phyloP scores from a whole-genome alignment of 2,329 filamentous ascomycete genomes.

The Hypoxylon sp. region DNA sequence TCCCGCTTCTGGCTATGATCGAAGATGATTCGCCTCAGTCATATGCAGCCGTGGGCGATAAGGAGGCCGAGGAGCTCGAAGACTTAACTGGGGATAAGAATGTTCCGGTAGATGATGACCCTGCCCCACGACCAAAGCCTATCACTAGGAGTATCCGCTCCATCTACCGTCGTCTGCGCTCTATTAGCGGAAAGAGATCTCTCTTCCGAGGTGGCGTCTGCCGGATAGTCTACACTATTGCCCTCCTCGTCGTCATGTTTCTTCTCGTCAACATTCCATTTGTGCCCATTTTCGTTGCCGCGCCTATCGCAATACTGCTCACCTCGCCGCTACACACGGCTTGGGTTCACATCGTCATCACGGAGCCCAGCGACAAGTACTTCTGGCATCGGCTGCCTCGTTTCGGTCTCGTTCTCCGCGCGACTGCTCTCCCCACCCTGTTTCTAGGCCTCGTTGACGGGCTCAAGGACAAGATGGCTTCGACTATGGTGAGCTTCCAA shows the following conservation, averaged over 20 bases:
- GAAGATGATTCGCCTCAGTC: conserved; percentile 67
- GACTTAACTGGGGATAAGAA: conserved; percentile 48
- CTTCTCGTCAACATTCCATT: conserved; percentile 59
- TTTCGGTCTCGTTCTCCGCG: conserved; percentile 72
- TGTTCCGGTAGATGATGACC: conserved; percentile 50
- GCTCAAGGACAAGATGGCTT: conserved; percentile 58
- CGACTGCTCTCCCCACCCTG: conserved; percentile 76
- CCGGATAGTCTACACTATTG: conserved; percentile 56
- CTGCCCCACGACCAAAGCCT: conserved; percentile 52
- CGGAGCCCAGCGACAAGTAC: conserved; percentile 70
- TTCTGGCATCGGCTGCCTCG: conserved; percentile 78
- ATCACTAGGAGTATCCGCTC: conserved; percentile 65
- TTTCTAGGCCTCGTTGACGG: conserved; percentile 70
- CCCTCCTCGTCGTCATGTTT: conserved; percentile 45
- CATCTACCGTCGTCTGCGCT: conserved; percentile 67
- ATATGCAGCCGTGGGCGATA: conserved; percentile 63
- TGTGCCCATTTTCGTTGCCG: conserved; percentile 62
- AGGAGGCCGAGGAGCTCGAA: conserved; percentile 27
- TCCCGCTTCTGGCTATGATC: conserved; percentile 66
- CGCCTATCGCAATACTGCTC: conserved; percentile 70
- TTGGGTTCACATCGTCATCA: conserved; percentile 88
- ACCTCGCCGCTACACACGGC: conserved; percentile 77
- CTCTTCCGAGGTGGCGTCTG: conserved; percentile 76
- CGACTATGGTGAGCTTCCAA: conserved; percentile 45
- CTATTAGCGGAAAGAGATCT: conserved; percentile 72